Conservation (phyloP, 331 rosid species). For the Erythrophleum ivorense region DNA sequence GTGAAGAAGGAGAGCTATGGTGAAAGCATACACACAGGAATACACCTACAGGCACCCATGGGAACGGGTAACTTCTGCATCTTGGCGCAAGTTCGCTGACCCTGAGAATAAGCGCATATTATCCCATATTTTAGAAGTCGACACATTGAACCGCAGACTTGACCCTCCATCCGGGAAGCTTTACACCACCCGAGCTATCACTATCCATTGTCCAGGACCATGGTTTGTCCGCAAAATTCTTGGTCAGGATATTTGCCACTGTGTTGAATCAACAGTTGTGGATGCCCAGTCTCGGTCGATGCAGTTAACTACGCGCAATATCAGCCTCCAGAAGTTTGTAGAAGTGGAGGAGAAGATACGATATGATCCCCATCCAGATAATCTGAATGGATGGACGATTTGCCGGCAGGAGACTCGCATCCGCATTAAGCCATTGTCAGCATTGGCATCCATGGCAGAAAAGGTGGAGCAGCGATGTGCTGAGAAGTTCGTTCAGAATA, state of each 20-base stretch:
- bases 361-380: conserved; percentile 74
- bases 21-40: conserved; percentile 60
- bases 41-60: conserved; percentile 64
- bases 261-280: conserved; percentile 66
- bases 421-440: conserved; percentile 70
- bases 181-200: conserved; percentile 59
- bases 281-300: conserved; percentile 61
- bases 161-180: conserved; percentile 60
- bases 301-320: conserved; percentile 68
- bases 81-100: conserved; percentile 67
- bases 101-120: conserved; percentile 62
- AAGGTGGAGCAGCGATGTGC: conserved; percentile 76
- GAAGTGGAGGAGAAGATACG: conserved; percentile 76
- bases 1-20: conserved; percentile 45
- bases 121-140: conserved; percentile 61
- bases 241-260: conserved; percentile 67
- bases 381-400: conserved; percentile 62
- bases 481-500: conserved; percentile 67
- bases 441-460: conserved; percentile 72
- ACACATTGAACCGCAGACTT: conserved; percentile 59
- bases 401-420: conserved; percentile 73
- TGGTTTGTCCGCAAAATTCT: conserved; percentile 59
- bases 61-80: conserved; percentile 64
- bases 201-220: conserved; percentile 65
- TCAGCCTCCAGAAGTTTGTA: conserved; percentile 69